Conservation (phyloP, 2,329 filamentous ascomycete species). For the Diaporthe humulicola region DNA sequence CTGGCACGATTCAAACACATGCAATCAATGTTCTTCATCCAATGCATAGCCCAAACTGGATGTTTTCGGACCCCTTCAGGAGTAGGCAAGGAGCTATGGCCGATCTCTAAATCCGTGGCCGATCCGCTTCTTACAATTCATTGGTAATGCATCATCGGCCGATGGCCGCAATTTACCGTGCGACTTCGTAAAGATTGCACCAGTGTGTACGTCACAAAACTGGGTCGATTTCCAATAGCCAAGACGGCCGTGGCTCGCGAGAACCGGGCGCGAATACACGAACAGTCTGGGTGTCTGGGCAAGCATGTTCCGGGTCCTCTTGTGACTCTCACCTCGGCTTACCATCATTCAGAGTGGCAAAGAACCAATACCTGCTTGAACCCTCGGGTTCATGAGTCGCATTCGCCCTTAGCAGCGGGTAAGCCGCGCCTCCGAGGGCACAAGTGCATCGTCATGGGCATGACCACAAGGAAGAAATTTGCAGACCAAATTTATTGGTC, state of each 20-base stretch:
- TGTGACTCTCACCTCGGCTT: not conserved
- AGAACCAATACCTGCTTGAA: not conserved
- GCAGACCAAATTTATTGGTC: not conserved
- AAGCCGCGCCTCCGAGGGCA: not conserved
- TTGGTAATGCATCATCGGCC: constrained; percentile 3
- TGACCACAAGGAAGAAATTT: not conserved
- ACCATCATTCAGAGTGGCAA: not conserved
- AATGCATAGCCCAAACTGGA: not conserved
- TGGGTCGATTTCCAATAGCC: constrained; percentile 1
- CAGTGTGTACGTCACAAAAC: constrained; percentile 12
- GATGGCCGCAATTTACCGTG: not conserved
- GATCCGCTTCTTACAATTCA: constrained; percentile 13
- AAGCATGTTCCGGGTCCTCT: not conserved
- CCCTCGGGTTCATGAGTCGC: not conserved
- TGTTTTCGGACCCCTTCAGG: not conserved
- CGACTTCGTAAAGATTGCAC: constrained; percentile 1
- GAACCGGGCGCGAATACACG: not conserved
- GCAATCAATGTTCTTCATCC: not conserved
- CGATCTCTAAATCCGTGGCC: constrained; percentile 11
- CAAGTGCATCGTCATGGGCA: not conserved
- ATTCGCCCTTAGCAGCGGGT: not conserved
- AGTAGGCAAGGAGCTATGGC: not conserved
- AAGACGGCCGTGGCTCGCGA: not conserved
- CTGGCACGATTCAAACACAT: not conserved
- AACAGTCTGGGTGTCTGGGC: no score